Conservation (phyloP, 352 stramenopile genomes). For the Phytophthora pini region DNA sequence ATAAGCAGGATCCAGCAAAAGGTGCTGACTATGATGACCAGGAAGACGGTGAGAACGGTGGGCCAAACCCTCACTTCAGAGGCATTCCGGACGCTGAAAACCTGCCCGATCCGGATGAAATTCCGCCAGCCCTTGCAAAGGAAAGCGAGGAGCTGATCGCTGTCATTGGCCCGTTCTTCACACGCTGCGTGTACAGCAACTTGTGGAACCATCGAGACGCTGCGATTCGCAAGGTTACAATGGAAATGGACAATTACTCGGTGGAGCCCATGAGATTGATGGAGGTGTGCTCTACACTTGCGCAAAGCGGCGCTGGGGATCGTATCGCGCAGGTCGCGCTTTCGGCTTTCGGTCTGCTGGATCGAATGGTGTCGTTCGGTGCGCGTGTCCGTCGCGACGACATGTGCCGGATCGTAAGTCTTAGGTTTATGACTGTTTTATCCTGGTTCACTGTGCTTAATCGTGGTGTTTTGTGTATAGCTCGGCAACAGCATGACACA, state of each 20-base stretch:
- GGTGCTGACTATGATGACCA: conserved; percentile 27
- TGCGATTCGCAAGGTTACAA: conserved; percentile 85
- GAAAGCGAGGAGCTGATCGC: conserved; percentile 80
- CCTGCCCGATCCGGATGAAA: conserved; percentile 74
- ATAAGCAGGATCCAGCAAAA: conserved; percentile 27
- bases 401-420: conserved; percentile 73
- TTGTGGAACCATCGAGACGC: conserved; percentile 87
- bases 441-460: neutral
- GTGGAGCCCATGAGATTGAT: conserved; percentile 57
- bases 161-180: conserved; percentile 81
- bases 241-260: conserved; percentile 68
- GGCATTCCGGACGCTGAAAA: conserved; percentile 76
- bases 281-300: conserved; percentile 70
- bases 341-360: conserved; percentile 72
- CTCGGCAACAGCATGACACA: conserved; percentile 80
- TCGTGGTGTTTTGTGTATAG: conserved; percentile 31
- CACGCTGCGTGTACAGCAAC: conserved; percentile 87
- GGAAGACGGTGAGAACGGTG: conserved; percentile 19
- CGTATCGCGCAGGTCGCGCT: conserved; percentile 79
- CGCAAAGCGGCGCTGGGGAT: conserved; percentile 75
- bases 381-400: conserved; percentile 58
- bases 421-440: neutral
- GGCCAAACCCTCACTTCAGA: conserved; percentile 58
- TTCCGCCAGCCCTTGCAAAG: conserved; percentile 70
- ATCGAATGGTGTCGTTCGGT: conserved; percentile 64